Conservation (phyloP, 1,284 basidiomycete genomes). For the Irpex sp. region DNA sequence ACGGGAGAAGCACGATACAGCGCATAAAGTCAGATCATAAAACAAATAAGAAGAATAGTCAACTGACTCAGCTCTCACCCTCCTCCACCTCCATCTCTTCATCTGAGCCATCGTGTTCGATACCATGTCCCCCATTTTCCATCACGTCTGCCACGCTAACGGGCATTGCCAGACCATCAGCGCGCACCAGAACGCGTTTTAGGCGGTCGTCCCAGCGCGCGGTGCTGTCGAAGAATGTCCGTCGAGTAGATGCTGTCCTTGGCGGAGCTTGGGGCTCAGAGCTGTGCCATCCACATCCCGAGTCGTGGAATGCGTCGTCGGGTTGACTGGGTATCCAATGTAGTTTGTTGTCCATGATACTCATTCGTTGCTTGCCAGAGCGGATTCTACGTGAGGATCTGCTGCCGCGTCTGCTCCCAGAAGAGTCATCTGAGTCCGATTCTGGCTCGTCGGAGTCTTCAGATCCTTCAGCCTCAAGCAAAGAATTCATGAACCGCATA, state of each 20-base stretch:
- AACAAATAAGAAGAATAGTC: background rate
- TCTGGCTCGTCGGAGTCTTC: slow-evolving; percentile 43
- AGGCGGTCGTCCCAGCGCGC: slow-evolving; percentile 36
- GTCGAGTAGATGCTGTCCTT: slow-evolving; percentile 21
- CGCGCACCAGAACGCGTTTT: slow-evolving; percentile 15
- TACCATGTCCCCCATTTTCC: slow-evolving; percentile 18
- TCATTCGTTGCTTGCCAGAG: slow-evolving; percentile 53
- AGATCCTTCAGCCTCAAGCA: slow-evolving; percentile 49
- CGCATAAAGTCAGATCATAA: slow-evolving; percentile 1
- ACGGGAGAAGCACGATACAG: slow-evolving; percentile 5
- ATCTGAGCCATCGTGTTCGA: slow-evolving; percentile 14
- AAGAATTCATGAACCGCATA: slow-evolving; percentile 56
- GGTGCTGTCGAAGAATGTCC: slow-evolving; percentile 58
- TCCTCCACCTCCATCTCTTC: slow-evolving; percentile 18
- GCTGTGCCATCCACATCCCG: slow-evolving; percentile 21
- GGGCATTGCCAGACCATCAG: slow-evolving; percentile 9
- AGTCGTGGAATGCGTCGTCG: slow-evolving; percentile 25
- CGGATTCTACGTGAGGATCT: slow-evolving; percentile 18
- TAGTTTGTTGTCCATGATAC: slow-evolving; percentile 56
- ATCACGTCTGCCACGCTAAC: slow-evolving; percentile 17
- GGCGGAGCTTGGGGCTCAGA: slow-evolving; percentile 12
- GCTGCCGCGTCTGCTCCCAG: slow-evolving; percentile 32
- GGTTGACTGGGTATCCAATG: slow-evolving; percentile 35
- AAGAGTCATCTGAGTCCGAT: slow-evolving; percentile 44
- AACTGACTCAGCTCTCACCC: slow-evolving; percentile 11